Base-by-base conservation (phyloP, 495 filamentous ascomycete genomes). In the Podospora anserina region DNA sequence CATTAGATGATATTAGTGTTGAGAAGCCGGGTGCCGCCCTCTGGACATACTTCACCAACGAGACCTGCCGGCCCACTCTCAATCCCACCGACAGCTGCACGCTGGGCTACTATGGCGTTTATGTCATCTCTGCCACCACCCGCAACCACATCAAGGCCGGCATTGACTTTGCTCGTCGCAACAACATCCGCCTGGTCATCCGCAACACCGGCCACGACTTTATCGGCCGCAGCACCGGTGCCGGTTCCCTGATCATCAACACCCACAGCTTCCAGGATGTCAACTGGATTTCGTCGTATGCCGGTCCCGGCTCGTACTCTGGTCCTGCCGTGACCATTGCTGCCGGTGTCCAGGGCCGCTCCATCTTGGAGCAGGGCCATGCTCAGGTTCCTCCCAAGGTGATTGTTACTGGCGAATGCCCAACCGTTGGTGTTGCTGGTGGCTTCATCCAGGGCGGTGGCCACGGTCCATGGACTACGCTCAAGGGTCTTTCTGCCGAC, bases 361-460 rank as follows among this genome's bases (percentile, higher is more conserved):
- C 87, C 55, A 73, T 85, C 6, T 82, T 86, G 4, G 70, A 73
- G 11, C 67, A 76, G 9, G 85, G 82, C 4, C 69, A 83, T 34
- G 72, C 79, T 15, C 68, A 80, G 9, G 82, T 81, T 15, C 72
- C 74, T 0, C 74, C 74, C 1, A 69, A 85, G 5, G 77, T 76
- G 18, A 78, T 84, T 15, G 82, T 88, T 4, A 86, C 82, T 5
- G 82, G 81, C 2, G 79, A 82, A 59, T 84, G 81, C 68, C 75
- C 77, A 0, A 85, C 82, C 3, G 85, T 88, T 4, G 85, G 83
- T 30, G 64, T 78, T 32, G 80, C 78, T 0, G 85, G 82, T 39
- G 83, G 84, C 2, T 85, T 86, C 68, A 83, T 80, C 20, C 85
- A 87, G 72, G 88, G 88, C 4, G 89, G 88, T n/a, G 90, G 90